Evolutionary conservation across 1,139 yeast genomes (phyloP).

Genomic region (Blastobotrys raffinosifermentans): DNA sequence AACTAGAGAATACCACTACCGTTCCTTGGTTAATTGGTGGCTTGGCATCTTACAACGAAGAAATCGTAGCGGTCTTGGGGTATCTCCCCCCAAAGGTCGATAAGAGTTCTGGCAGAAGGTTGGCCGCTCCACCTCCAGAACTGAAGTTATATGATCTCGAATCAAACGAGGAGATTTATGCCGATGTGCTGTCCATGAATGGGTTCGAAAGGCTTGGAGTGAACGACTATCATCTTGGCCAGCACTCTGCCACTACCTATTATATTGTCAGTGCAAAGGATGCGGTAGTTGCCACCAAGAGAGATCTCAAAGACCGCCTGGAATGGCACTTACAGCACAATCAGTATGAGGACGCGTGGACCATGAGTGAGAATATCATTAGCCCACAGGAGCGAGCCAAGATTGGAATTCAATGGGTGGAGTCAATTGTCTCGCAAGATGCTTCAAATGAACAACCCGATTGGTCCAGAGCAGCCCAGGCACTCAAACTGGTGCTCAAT

Average conservation of each 20-base stretch:
- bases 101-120: neutral
- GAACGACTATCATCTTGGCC: slow-evolving; percentile 64
- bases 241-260: slow-evolving; percentile 39
- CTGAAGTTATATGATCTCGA: slow-evolving; percentile 58
- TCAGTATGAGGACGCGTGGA: slow-evolving; percentile 67
- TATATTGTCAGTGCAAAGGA: slow-evolving; percentile 76
- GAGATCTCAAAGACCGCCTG: slow-evolving; percentile 60
- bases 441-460: slow-evolving; percentile 34
- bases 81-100: slow-evolving; percentile 25
- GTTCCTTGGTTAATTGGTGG: slow-evolving; percentile 71
- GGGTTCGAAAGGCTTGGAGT: slow-evolving; percentile 58
- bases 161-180: slow-evolving; percentile 71
- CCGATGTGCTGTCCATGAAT: slow-evolving; percentile 70
- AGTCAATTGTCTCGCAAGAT: slow-evolving; percentile 41
- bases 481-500: slow-evolving; percentile 42
- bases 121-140: slow-evolving; percentile 49
- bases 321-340: slow-evolving; percentile 63
- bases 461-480: slow-evolving; percentile 55
- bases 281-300: slow-evolving; percentile 68
- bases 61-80: slow-evolving; percentile 35
- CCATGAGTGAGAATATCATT: slow-evolving; percentile 55
- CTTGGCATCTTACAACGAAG: slow-evolving; percentile 54
- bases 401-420: slow-evolving; percentile 60
- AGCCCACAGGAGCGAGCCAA: slow-evolving; percentile 46
- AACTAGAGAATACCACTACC: slow-evolving; percentile 49